Evolutionary conservation across 192 early-diverging fungal species (phyloP).

Genomic region (Pecoramyces ruminantium): DNA sequence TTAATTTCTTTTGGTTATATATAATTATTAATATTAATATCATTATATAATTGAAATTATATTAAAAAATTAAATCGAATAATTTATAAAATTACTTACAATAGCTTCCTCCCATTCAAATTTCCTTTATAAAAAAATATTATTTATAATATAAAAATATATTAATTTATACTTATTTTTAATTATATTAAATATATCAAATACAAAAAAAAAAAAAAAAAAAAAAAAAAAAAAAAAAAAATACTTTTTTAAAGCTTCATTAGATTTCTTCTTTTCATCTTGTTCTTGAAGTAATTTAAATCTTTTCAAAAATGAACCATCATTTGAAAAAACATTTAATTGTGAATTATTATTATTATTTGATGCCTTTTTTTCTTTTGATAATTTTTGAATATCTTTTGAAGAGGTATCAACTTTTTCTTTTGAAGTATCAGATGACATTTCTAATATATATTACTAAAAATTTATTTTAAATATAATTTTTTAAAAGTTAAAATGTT

Average conservation of each 20-base stretch:
- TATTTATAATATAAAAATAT: too few relatives aligned
- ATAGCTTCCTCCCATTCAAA: not conserved
- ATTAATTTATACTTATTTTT: too few relatives aligned
- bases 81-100: not conserved
- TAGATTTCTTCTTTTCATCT: not conserved
- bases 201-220: too few relatives aligned
- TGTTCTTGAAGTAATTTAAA: not conserved
- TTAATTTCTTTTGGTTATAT: not conserved
- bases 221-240: not conserved
- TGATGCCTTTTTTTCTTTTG: not conserved
- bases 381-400: not conserved
- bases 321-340: not conserved
- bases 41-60: too few relatives aligned
- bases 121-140: not conserved
- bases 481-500: too few relatives aligned
- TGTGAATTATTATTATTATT: not conserved
- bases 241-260: not conserved
- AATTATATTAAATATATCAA: too few relatives aligned
- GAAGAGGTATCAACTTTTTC: not conserved
- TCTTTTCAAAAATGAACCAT: not conserved
- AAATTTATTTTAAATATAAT: too few relatives aligned
- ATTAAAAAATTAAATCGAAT: too few relatives aligned
- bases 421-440: not conserved
- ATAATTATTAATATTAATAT: too few relatives aligned
- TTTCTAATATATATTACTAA: not conserved